phyloP scores from a whole-genome alignment of 1,284 basidiomycete genomes.

The Tausonia pullulans region DNA sequence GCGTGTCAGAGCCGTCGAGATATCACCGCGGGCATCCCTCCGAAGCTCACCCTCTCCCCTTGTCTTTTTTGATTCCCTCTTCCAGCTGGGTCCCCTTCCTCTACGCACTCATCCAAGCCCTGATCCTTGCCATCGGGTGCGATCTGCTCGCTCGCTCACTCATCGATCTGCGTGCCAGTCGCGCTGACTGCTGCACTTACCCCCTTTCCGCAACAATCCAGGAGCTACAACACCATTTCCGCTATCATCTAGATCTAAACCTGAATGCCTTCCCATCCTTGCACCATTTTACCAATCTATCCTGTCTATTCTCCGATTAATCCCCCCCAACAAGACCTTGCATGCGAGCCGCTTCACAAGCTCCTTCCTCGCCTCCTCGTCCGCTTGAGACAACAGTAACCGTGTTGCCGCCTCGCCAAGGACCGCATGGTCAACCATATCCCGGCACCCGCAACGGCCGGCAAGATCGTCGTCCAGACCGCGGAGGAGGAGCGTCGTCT shows the following conservation, averaged over 20 bases:
- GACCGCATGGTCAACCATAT: constrained; percentile 7
- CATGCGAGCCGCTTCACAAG: constrained; percentile 3
- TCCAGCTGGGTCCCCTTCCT: not conserved
- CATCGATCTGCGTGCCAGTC: too few species aligned
- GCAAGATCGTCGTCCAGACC: not conserved
- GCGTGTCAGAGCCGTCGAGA: not conserved
- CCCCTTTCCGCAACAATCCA: too few species aligned
- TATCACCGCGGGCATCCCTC: not conserved
- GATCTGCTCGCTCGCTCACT: too few species aligned
- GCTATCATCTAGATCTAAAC: too few species aligned
- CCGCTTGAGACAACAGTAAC: not conserved
- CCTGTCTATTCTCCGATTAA: constrained; percentile 5
- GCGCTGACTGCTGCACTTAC: too few species aligned
- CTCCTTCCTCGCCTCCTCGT: not conserved
- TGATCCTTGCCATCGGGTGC: not conserved
- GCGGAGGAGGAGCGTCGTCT: not conserved
- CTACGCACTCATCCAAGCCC: not conserved
- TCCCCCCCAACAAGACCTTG: constrained; percentile 11
- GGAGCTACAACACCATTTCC: too few species aligned
- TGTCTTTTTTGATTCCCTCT: not conserved
- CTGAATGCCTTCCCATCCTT: not conserved
- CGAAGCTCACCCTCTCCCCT: not conserved
- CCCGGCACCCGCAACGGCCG: not conserved
- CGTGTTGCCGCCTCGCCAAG: not conserved
- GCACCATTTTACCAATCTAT: not conserved